Evolutionary conservation across 176 grass and related monocot species (phyloP).

Genomic region (Eleusine coracana): DNA sequence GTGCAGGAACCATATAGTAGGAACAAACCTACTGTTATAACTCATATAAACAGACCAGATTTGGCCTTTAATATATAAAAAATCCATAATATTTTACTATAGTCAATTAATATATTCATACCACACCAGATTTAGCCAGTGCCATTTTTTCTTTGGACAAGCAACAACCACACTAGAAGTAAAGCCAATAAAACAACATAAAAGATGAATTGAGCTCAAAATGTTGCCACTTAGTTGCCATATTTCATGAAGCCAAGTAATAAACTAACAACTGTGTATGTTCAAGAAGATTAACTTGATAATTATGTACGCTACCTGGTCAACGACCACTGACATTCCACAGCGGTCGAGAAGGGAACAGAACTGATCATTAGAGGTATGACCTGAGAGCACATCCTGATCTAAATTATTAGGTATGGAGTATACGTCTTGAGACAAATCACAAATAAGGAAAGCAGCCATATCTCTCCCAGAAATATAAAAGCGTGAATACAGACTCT

Average conservation of each 20-base stretch:
- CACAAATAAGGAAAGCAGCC: slow-evolving; percentile 84
- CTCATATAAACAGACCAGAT: neutral
- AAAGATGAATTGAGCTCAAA: neutral
- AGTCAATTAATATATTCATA: neutral
- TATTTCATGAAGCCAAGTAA: slow-evolving; percentile 7
- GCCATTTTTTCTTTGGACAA: neutral
- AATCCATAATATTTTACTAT: neutral
- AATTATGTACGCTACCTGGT: slow-evolving; percentile 61
- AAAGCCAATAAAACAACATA: neutral
- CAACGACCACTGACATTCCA: slow-evolving; percentile 90
- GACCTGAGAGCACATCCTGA: slow-evolving; percentile 42
- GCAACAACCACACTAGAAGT: neutral
- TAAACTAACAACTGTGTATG: neutral
- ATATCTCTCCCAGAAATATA: slow-evolving; percentile 93
- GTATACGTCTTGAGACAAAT: slow-evolving; percentile 47
- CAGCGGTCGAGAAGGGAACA: slow-evolving; percentile 96
- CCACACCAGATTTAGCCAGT: neutral
- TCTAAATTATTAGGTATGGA: slow-evolving; percentile 37
- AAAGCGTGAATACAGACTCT: slow-evolving; percentile 90
- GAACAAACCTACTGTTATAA: neutral
- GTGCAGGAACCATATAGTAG: neutral
- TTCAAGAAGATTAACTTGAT: neutral
- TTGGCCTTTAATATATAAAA: neutral
- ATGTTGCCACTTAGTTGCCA: neutral
- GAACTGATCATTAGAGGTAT: slow-evolving; percentile 45